Conservation (phyloP, 139 green algal genomes). For the Picochlorum sp. region DNA sequence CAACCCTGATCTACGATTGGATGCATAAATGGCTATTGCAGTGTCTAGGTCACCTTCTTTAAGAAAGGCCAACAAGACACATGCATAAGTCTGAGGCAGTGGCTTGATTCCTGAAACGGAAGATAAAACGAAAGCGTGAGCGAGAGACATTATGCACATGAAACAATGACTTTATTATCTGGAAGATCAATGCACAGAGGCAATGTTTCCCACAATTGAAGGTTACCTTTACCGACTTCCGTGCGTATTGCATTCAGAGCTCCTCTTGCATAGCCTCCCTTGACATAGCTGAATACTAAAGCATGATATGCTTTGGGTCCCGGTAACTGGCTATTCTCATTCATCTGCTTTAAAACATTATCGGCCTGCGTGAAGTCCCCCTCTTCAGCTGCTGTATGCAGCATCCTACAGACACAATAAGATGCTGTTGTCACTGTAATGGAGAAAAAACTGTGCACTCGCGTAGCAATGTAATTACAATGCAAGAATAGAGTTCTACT, state of each 20-base stretch:
- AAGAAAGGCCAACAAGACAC: constrained; percentile 2
- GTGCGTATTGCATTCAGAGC: background rate
- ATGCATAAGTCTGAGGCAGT: constrained; percentile 3
- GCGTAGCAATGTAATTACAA: too few species aligned
- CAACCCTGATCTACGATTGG: background rate
- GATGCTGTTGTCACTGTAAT: too few species aligned
- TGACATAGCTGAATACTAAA: constrained; percentile 1
- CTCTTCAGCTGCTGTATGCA: background rate
- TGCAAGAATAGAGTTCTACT: too few species aligned
- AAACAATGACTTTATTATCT: too few species aligned
- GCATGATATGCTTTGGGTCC: constrained; percentile 6
- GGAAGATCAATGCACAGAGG: too few species aligned
- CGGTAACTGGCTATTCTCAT: background rate
- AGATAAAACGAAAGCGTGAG: too few species aligned
- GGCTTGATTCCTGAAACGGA: background rate
- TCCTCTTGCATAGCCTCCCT: background rate
- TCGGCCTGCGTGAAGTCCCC: background rate
- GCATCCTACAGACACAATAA: background rate
- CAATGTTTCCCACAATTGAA: background rate
- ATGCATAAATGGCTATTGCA: constrained; percentile 7
- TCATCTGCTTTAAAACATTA: constrained; percentile 1
- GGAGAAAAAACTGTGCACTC: too few species aligned
- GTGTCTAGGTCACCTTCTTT: background rate
- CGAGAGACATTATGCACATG: too few species aligned
- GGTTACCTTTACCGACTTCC: background rate